Base-by-base conservation (phyloP, 2,329 filamentous ascomycete genomes). In the Diaporthe vaccinii region DNA sequence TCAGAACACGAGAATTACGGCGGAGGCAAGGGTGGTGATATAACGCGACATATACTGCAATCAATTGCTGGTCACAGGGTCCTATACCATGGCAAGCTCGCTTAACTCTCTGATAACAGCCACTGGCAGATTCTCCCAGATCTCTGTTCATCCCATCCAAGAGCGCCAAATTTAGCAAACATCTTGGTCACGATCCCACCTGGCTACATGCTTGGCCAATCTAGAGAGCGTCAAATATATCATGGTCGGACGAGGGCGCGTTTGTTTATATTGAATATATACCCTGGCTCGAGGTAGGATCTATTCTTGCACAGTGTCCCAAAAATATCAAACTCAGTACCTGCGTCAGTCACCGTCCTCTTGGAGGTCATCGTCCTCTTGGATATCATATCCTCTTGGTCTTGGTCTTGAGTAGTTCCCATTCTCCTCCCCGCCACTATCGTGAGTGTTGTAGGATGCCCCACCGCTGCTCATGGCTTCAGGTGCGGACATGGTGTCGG, bases 81-180 rank as follows among this genome's bases (percentile, higher is more conserved):
- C 28, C 20, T 34, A 17, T 15, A 7, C 41, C 6, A 31, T 22
- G 41, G 39, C 15, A 15, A 3, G 36, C 59, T 15, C 7, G 9
- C n/a, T 10, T 5, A 28, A 22, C 6, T 22, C 17, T 6, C 20
- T 4, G 22, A n/a, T 8, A 41, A 61, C 3, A 22, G 31, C 20
- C 57, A 25, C 22, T 61, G 12, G 34, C 3, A 46, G 9, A 22
- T 22, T 67, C 10, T 49, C 28, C 17, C 10, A 31, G 34, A 39
- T 49, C 61, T 31, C 28, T n/a, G 41, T 67, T 67, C 61, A 65
- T 65, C 59, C 59, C 39, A n/a, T n/a, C 20, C 22, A 14, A 53
- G 28, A 28, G 12, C 28, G 61, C 61, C 61, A 67, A 49, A 49
- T 49, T 67, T 36, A 59, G 57, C 57, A 59, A 59, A 22, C 3